Evolutionary conservation across 331 rosid species (phyloP).

Genomic region (Quercus lobata): DNA sequence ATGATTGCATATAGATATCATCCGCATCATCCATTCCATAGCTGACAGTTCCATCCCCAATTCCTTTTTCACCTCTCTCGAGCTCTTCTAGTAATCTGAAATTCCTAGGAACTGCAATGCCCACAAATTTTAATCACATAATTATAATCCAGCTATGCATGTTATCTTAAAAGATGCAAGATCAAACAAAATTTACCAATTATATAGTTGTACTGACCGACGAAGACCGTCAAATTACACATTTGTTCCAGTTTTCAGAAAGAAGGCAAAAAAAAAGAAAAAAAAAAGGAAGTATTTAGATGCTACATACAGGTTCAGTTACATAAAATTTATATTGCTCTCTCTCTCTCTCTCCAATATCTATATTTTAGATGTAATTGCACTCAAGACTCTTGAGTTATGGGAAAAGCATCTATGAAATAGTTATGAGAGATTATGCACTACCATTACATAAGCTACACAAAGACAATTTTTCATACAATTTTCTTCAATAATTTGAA

Average conservation of each 20-base stretch:
- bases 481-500: neutral
- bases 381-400: neutral
- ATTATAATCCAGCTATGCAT: neutral
- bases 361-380: neutral
- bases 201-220: neutral
- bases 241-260: neutral
- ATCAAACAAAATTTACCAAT: neutral
- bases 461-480: neutral
- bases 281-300: neutral
- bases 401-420: neutral
- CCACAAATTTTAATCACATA: constrained; percentile 8
- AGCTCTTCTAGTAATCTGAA: constrained; percentile 98
- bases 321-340: neutral
- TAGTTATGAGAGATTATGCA: neutral
- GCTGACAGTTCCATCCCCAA: constrained; percentile 97
- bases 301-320: neutral
- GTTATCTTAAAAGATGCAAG: neutral
- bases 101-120: constrained; percentile 80
- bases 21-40: constrained; percentile 99
- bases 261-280: neutral
- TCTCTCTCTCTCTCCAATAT: neutral
- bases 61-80: constrained; percentile 98
- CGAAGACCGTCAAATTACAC: neutral
- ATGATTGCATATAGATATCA: constrained; percentile 89
- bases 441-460: neutral